Evolutionary conservation across 2,329 filamentous ascomycete genomes (phyloP).

Genomic region (Microdochium bolleyi): DNA sequence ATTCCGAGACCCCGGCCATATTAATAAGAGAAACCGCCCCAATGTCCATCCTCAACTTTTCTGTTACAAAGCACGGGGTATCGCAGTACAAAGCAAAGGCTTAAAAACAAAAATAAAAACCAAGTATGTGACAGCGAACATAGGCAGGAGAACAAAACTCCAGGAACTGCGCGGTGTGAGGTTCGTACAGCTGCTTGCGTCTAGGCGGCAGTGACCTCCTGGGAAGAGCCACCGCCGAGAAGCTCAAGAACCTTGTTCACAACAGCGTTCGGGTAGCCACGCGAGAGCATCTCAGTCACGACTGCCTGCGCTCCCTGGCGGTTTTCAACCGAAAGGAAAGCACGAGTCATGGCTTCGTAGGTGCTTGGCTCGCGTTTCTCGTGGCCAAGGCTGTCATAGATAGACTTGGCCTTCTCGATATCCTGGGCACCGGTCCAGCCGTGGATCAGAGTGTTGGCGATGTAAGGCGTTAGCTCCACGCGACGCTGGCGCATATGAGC

Average conservation of each 20-base stretch:
- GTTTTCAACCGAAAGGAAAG: slow-evolving; percentile 79
- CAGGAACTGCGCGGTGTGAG: too few relatives aligned
- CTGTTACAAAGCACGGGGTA: slow-evolving; percentile 17
- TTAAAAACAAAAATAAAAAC: slow-evolving; percentile 15
- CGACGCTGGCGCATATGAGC: slow-evolving; percentile 63
- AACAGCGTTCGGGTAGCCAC: slow-evolving; percentile 87
- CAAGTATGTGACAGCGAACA: slow-evolving; percentile 5
- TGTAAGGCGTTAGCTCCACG: slow-evolving; percentile 90
- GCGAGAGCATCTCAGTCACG: slow-evolving; percentile 81
- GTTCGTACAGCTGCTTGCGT: background rate
- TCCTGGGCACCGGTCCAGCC: slow-evolving; percentile 86
- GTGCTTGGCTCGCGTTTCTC: slow-evolving; percentile 90
- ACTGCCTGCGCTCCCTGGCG: slow-evolving; percentile 67
- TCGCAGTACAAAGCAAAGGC: slow-evolving; percentile 17
- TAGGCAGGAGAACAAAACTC: background rate
- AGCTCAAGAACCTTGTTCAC: slow-evolving; percentile 91
- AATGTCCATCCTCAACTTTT: background rate
- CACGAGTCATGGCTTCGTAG: slow-evolving; percentile 96
- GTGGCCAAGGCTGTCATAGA: slow-evolving; percentile 72
- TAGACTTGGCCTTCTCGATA: slow-evolving; percentile 66
- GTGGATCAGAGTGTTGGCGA: slow-evolving; percentile 96
- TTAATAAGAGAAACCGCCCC: background rate
- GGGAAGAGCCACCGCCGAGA: slow-evolving; percentile 50
- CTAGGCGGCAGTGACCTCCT: background rate
- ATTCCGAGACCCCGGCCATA: background rate